phyloP scores from a whole-genome alignment of 2,329 filamentous ascomycete species.

The Sporothrix euskadiensis region DNA sequence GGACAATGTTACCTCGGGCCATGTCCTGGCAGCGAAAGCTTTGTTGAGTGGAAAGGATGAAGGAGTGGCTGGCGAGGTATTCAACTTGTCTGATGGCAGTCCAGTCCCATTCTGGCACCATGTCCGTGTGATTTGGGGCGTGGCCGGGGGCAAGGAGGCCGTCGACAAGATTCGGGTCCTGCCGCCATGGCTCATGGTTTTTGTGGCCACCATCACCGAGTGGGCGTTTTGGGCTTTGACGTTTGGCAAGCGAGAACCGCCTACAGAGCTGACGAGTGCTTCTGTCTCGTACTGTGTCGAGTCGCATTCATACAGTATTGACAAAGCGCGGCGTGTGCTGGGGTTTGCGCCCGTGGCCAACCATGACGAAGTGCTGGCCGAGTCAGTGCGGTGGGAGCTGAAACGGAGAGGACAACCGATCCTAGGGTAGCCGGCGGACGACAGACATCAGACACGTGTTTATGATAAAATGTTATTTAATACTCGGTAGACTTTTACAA shows the following conservation, averaged over 20 bases:
- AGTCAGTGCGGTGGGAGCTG: constrained; percentile 31
- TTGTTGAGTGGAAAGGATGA: constrained; percentile 31
- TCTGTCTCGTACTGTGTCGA: constrained; percentile 34
- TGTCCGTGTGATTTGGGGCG: constrained; percentile 35
- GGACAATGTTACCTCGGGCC: constrained; percentile 36
- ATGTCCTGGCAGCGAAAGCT: constrained; percentile 38
- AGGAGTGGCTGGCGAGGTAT: constrained; percentile 40
- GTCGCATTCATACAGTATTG: constrained; percentile 32
- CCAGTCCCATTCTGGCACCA: constrained; percentile 35
- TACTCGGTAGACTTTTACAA: not conserved
- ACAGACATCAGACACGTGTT: no score
- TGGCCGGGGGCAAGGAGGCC: constrained; percentile 29
- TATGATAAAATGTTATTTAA: not conserved
- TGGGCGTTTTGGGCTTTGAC: constrained; percentile 37
- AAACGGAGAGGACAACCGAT: not conserved
- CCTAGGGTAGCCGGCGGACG: not conserved
- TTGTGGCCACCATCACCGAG: constrained; percentile 28
- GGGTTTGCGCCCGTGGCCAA: constrained; percentile 31
- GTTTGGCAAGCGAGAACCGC: constrained; percentile 35
- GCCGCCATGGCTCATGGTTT: constrained; percentile 36
- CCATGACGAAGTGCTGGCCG: constrained; percentile 31
- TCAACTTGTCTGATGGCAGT: constrained; percentile 39
- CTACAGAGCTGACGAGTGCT: constrained; percentile 33
- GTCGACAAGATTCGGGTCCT: constrained; percentile 31
- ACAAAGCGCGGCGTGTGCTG: constrained; percentile 31